Base-by-base conservation (phyloP, 164 flowering plant species). In the Taxillus chinensis region DNA sequence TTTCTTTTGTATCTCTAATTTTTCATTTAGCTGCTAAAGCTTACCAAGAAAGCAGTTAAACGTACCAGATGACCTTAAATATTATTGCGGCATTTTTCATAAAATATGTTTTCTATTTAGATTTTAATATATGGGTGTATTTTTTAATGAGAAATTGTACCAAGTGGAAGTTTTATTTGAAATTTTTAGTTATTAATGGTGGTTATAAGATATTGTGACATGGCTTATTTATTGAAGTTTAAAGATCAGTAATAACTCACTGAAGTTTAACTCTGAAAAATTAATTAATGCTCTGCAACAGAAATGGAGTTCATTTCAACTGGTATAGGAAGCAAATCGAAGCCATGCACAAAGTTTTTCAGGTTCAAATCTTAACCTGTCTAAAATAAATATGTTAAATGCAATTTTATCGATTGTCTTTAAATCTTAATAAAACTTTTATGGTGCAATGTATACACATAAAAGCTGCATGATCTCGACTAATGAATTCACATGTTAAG, bases 271-370 rank as follows among this genome's bases (percentile, higher is more conserved):
- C 93, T 81, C 82, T 81, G 71, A 66, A 67, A 59, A 76, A 71
- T 71, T 71, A 83, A 83, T 78, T 82, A 87, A 92, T 86, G 79
- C 85, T 81, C 70, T 90, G 87, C 62, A 81, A 90, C 98, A 92
- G 98, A 90, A 83, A 73, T 48, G 93, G 96, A 92, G 75, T 77
- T 83, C 73, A 71, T 76, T 78, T 45, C 87, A 81, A 71, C 93
- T 84, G 93, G 93, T 90, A 75, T 88, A 87, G 96, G 96, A 87
- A 89, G 96, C 96, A 92, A 92, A 92, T 87, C 98, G 78, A 92
- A 90, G 98, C 96, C 98, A 73, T 92, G 98, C 96, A 92, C 92
- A 76, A 92, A 92, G 85, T 92, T 92, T 90, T 92, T 89, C 98
- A 92, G 98, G 98, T 92, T 87, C 80, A 70, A 86, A 81, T 87